A percentile compares a stretch with the other conserved stretches of the same genome.
These are phyloP conservation scores for Candida fluviatilis DNA, from an alignment of 805 yeast species.

Conservation along the genomic window DNA sequence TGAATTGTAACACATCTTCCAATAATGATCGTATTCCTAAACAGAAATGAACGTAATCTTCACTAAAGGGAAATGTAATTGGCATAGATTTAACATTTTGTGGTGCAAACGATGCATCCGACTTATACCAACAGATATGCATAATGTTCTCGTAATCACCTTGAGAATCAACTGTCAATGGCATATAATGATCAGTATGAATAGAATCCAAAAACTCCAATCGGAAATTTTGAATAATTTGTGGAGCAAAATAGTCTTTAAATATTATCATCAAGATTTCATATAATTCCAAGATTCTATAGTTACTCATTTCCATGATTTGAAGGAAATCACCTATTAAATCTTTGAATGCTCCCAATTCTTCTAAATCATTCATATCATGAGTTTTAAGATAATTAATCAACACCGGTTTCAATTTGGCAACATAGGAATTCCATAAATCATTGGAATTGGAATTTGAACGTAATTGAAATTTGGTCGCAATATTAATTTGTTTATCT, in stretches of 20 bases:
- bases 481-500: conserved; percentile 63
- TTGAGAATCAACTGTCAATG: conserved; percentile 62
- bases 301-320: conserved; percentile 68
- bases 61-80: conserved; percentile 73
- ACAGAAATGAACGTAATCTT: conserved; percentile 83
- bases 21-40: conserved; percentile 66
- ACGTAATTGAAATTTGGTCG: conserved; percentile 63
- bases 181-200: conserved; percentile 84
- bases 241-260: conserved; percentile 53
- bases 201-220: conserved; percentile 59
- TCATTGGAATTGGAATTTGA: conserved; percentile 60
- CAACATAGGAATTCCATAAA: conserved; percentile 67
- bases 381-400: conserved; percentile 41
- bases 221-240: conserved; percentile 52
- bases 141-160: conserved; percentile 61
- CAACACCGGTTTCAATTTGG: conserved; percentile 58
- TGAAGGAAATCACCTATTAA: conserved; percentile 68
- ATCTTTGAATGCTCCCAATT: conserved; percentile 53
- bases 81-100: conserved; percentile 50
- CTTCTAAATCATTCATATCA: conserved; percentile 33
- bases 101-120: conserved; percentile 44
- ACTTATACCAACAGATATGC: conserved; percentile 65
- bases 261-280: conserved; percentile 57
- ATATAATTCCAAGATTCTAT: conserved; percentile 56
- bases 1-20: conserved; percentile 58